Conservation (phyloP, 768 basidiomycete species). For the Thelephora aurantiotincta region DNA sequence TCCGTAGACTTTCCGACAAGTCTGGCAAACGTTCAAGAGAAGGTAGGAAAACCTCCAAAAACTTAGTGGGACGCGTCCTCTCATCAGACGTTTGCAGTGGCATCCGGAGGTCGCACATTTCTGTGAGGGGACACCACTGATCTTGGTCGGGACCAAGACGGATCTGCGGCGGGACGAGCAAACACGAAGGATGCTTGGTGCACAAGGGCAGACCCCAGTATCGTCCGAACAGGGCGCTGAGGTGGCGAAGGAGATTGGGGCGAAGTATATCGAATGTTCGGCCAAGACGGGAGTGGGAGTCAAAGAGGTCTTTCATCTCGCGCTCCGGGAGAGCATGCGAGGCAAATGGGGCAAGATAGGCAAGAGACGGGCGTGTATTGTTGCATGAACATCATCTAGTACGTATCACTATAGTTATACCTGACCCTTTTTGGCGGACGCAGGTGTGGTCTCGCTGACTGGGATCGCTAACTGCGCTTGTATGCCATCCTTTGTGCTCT, state of each 20-base stretch:
- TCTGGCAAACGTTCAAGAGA: slow-evolving; percentile 82
- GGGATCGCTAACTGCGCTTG: slow-evolving; percentile 13
- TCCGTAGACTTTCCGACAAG: slow-evolving; percentile 87
- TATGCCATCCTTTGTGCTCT: slow-evolving; percentile 10
- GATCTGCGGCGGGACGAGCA: slow-evolving; percentile 81
- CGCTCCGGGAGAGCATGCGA: slow-evolving; percentile 80
- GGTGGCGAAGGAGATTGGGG: slow-evolving; percentile 90
- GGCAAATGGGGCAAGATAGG: slow-evolving; percentile 64
- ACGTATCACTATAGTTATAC: neutral
- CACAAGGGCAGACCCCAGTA: slow-evolving; percentile 78
- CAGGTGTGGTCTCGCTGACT: neutral
- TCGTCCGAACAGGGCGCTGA: slow-evolving; percentile 66
- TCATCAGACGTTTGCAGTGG: slow-evolving; percentile 41
- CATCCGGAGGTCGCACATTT: slow-evolving; percentile 88
- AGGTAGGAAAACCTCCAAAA: slow-evolving; percentile 32
- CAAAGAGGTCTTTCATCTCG: slow-evolving; percentile 82
- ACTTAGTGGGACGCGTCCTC: neutral
- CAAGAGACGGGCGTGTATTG: slow-evolving; percentile 47
- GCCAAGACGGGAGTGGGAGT: slow-evolving; percentile 87
- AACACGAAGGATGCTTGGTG: slow-evolving; percentile 76
- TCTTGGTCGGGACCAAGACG: slow-evolving; percentile 88
- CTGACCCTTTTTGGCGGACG: neutral
- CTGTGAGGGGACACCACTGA: slow-evolving; percentile 77
- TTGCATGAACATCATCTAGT: slow-evolving; percentile 3
- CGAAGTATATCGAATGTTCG: slow-evolving; percentile 86